These are phyloP conservation scores for Aspergillus sergii DNA, from an alignment of 2,329 filamentous ascomycete genomes.

Conservation along the genomic window DNA sequence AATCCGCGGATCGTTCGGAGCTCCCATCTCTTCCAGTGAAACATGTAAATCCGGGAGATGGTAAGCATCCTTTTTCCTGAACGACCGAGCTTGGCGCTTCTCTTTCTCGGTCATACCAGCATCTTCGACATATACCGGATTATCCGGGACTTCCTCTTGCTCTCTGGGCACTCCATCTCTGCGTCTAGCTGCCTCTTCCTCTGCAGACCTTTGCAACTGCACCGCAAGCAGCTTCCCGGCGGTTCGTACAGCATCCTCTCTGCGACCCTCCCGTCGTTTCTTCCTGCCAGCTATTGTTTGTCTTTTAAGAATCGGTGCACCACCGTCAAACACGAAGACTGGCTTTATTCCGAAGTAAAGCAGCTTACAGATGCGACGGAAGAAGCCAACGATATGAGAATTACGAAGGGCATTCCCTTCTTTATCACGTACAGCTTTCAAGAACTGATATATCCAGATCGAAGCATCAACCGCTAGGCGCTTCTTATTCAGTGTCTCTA, in stretches of 20 bases:
- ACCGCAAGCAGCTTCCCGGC: conserved; percentile 89
- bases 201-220: conserved; percentile 88
- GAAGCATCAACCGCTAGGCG: conserved; percentile 96
- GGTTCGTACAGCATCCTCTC: conserved; percentile 90
- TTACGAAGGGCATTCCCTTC: conserved; percentile 96
- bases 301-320: conserved; percentile 85
- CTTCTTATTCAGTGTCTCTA: conserved; percentile 94
- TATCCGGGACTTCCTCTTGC: conserved; percentile 69
- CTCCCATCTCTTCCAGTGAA: conserved; percentile 81
- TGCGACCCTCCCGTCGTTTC: conserved; percentile 77
- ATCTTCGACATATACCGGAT: conserved; percentile 91
- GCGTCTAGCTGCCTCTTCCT: conserved; percentile 76
- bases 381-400: conserved; percentile 96
- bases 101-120: conserved; percentile 78
- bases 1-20: conserved; percentile 87
- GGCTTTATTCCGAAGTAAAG: conserved; percentile 95
- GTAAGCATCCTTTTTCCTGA: conserved; percentile 91
- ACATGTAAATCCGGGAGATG: conserved; percentile 84
- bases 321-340: conserved; percentile 97
- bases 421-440: conserved; percentile 97
- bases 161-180: conserved; percentile 49
- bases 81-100: conserved; percentile 71
- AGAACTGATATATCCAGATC: conserved; percentile 99
- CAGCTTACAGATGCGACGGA: conserved; percentile 95
- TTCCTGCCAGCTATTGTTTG: conserved; percentile 84